These are phyloP conservation scores for Torulaspora maleeae DNA, from an alignment of 805 yeast genomes.

Conservation along the genomic window DNA sequence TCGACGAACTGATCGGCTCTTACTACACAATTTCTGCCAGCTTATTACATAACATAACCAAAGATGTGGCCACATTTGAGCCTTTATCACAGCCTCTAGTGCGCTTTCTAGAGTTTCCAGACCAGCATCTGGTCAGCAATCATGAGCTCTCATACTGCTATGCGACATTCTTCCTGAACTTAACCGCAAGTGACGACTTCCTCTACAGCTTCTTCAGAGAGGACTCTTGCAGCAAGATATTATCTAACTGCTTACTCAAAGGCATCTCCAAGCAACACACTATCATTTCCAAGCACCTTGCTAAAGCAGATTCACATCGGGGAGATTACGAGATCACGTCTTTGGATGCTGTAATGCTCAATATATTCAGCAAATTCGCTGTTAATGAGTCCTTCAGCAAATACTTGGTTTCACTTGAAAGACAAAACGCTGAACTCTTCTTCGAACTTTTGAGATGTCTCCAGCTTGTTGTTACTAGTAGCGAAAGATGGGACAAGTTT, in stretches of 20 bases:
- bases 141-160: constrained; percentile 18
- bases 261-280: constrained; percentile 18
- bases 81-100: constrained; percentile 14
- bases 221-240: constrained; percentile 11
- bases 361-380: constrained; percentile 30
- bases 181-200: constrained; percentile 26
- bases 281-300: constrained; percentile 8
- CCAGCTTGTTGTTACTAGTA: constrained; percentile 37
- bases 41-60: constrained; percentile 27
- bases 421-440: constrained; percentile 10
- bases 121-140: constrained; percentile 6
- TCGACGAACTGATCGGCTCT: constrained; percentile 24
- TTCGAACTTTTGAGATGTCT: constrained; percentile 26
- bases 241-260: constrained; percentile 19
- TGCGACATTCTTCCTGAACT: constrained; percentile 22
- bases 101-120: constrained; percentile 24
- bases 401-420: constrained; percentile 23
- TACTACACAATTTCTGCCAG: constrained; percentile 18
- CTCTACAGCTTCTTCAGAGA: constrained; percentile 25
- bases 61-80: constrained; percentile 19
- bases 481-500: constrained; percentile 36
- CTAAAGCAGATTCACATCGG: not conserved
- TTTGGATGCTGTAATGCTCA: constrained; percentile 23
- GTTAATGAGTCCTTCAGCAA: constrained; percentile 37
- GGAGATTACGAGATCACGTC: constrained; percentile 14